phyloP scores from a whole-genome alignment of 2,329 filamentous ascomycete genomes.

The Fusarium sp. region DNA sequence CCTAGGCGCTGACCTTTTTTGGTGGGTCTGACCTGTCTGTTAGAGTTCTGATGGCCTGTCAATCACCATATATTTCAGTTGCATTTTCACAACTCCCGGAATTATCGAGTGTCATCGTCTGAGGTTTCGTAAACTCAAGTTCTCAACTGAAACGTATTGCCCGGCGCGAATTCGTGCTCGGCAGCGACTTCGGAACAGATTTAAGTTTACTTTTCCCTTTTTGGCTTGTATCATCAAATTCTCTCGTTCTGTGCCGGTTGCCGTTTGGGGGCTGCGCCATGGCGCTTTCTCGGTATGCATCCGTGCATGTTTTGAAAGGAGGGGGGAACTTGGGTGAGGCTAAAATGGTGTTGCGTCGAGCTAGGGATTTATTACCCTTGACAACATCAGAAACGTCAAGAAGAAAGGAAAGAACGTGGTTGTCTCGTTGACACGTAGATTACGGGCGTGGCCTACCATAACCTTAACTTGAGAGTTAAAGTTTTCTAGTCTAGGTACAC shows the following conservation, averaged over 20 bases:
- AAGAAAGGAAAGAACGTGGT: not conserved
- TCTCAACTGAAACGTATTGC: not conserved
- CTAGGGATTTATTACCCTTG: slow-evolving; percentile 28
- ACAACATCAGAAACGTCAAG: slow-evolving; percentile 18
- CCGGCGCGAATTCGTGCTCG: slow-evolving; percentile 16
- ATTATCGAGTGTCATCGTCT: slow-evolving; percentile 16
- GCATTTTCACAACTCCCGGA: slow-evolving; percentile 12
- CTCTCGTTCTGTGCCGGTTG: slow-evolving; percentile 27
- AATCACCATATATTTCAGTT: slow-evolving; percentile 21
- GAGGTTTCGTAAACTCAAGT: slow-evolving; percentile 13
- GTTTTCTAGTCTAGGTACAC: no score
- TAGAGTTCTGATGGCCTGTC: slow-evolving; percentile 26
- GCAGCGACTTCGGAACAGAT: slow-evolving; percentile 7
- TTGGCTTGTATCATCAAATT: not conserved
- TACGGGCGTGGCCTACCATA: slow-evolving; percentile 7
- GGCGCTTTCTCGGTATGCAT: slow-evolving; percentile 26
- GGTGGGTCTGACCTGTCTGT: slow-evolving; percentile 6
- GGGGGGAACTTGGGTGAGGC: not conserved
- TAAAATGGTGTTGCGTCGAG: slow-evolving; percentile 11
- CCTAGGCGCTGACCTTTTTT: slow-evolving; percentile 6
- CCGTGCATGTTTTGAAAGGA: slow-evolving; percentile 19
- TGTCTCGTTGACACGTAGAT: no score
- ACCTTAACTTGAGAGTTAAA: not conserved
- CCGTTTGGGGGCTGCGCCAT: slow-evolving; percentile 25
- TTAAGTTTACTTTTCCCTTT: slow-evolving; percentile 18